Base-by-base conservation (phyloP, 148 eudicot genomes). In the Silene conica region DNA sequence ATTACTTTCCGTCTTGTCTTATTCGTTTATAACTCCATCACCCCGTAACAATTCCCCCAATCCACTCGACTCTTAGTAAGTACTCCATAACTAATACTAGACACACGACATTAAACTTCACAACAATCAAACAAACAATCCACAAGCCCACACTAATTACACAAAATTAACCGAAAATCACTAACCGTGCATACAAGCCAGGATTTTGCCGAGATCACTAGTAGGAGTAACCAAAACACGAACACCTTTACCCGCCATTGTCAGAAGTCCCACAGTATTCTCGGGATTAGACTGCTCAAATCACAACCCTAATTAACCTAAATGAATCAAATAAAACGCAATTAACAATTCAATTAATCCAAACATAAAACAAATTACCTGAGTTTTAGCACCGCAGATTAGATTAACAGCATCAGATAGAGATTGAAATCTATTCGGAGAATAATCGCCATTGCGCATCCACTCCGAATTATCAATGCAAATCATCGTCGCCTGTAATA, bases 161-260 rank as follows among this genome's bases (percentile, higher is more conserved):
- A 0, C 28, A 8, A 21, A 59, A 21, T 59, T 20, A 21, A 21
- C 43, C 43, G 43, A 38, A 38, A 38, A 38, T 38, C 72, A 71
- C 89, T 87, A 73, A 96, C 97, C 97, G 74, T 96, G 97, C 96
- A 92, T 92, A 86, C 99, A 90, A 72, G 94, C 94, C 77, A 92
- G 79, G 61, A 96, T 92, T 87, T 92, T 92, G 13, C 97, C 96
- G 78, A 96, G 96, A 76, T 96, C 99, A 73, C 92, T 89, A 55
- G 99, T 96, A 0, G 99, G 99, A 76, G 99, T 96, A 55, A 92
- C 96, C 86, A 96, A 81, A 63, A 96, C 99, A 4, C 97, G 96
- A 80, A 92, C 97, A 28, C 99, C 99, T 84, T 92, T 92, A 34
- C 97, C 97, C 43, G 97, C 97, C 99, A 96, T 96, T 8, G 97